A percentile compares a stretch with the other conserved stretches of the same genome.
Conservation (phyloP, 306 rosid species). For the Vigna hirtella region DNA sequence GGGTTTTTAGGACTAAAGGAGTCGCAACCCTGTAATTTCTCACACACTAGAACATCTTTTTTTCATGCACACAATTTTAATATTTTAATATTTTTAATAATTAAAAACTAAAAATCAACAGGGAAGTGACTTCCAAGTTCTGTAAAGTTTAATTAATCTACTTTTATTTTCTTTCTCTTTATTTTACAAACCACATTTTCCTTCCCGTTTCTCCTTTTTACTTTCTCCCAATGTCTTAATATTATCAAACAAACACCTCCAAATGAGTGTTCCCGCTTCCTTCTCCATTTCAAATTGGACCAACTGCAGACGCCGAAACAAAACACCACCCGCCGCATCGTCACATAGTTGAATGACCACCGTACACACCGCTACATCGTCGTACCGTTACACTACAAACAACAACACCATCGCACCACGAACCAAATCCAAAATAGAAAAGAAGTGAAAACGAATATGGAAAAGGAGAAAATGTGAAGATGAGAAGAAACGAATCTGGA, state of each 20-base stretch:
- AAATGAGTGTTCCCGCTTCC: conserved; percentile 18
- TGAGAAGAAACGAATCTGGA: too few species aligned
- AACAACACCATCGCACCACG: too few species aligned
- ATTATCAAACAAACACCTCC: not conserved
- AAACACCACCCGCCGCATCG: accelerated
- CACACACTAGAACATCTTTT: conserved; percentile 53
- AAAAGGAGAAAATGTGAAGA: too few species aligned
- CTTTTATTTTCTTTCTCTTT: conserved; percentile 21
- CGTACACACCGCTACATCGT: accelerated
- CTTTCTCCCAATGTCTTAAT: conserved; percentile 25
- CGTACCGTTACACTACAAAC: accelerated
- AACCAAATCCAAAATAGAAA: too few species aligned
- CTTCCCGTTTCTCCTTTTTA: conserved; percentile 8
- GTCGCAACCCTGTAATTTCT: conserved; percentile 56
- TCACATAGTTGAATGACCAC: too few species aligned
- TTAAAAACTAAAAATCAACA: not conserved
- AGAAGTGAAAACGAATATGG: too few species aligned
- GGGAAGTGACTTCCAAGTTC: conserved; percentile 79
- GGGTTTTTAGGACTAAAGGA: conserved; percentile 80
- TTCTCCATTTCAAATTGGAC: conserved; percentile 25
- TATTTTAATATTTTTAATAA: too few species aligned
- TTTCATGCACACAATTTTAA: conserved; percentile 53
- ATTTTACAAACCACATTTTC: not conserved
- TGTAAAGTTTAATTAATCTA: conserved; percentile 61
- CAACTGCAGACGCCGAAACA: too few species aligned